phyloP scores from a whole-genome alignment of 345 rosid genomes.

The Sonneratia caseolaris region DNA sequence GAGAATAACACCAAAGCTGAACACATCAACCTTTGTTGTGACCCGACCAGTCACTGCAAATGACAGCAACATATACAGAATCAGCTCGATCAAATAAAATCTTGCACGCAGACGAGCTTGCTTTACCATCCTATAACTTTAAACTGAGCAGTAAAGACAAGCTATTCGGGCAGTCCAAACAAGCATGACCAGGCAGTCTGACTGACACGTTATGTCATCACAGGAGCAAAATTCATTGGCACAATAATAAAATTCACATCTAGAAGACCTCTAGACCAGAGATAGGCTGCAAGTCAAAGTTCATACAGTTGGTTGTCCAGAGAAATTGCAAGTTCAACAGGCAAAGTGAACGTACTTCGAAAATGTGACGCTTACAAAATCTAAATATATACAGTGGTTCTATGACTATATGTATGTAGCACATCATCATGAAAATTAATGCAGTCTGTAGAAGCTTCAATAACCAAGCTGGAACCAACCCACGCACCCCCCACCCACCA shows the following conservation, averaged over 20 bases:
- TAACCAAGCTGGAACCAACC: neutral
- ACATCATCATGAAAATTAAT: neutral
- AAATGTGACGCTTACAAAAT: neutral
- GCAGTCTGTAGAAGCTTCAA: neutral
- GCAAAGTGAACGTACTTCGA: too few species aligned
- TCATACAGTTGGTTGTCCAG: too few species aligned
- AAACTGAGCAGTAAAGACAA: neutral
- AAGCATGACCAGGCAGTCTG: neutral
- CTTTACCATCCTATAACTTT: neutral
- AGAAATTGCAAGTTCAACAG: too few species aligned
- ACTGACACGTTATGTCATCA: too few species aligned
- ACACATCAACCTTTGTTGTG: constrained; percentile 83
- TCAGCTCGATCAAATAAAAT: neutral
- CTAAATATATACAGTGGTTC: neutral
- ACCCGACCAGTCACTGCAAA: constrained; percentile 85
- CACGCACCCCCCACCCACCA: too few species aligned
- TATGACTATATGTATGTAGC: neutral
- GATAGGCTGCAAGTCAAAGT: too few species aligned
- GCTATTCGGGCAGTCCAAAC: neutral
- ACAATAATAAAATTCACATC: too few species aligned
- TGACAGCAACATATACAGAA: constrained; percentile 3
- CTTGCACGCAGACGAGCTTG: neutral
- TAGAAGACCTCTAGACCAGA: too few species aligned
- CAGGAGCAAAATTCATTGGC: too few species aligned
- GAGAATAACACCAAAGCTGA: constrained; percentile 82